Conservation (phyloP, 768 basidiomycete species). For the Russula olivacea region DNA sequence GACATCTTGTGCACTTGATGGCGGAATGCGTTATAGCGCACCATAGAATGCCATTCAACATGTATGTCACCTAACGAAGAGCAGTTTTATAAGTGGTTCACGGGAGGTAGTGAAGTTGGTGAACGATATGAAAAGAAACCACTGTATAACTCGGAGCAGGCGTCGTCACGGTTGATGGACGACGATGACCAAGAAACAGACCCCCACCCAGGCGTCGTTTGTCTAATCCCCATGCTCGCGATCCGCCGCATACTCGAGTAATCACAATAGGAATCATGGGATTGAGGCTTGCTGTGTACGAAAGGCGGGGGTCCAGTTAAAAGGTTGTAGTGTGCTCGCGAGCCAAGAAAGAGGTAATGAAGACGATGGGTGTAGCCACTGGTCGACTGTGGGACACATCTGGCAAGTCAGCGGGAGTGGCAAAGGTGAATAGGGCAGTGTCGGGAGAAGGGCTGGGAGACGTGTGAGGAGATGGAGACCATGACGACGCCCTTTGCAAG, state of each 20-base stretch:
- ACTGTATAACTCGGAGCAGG: conserved; percentile 20
- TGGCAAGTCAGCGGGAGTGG: no score
- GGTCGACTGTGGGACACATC: conserved; percentile 82
- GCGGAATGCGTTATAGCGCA: conserved; percentile 54
- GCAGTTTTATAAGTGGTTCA: conserved; percentile 51
- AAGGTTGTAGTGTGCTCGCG: conserved; percentile 59
- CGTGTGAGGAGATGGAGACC: no score
- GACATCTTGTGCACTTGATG: conserved; percentile 91
- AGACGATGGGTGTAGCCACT: conserved; percentile 87
- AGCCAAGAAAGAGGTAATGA: conserved; percentile 84
- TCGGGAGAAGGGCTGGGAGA: no score
- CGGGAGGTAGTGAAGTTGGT: conserved; percentile 59
- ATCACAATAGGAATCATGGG: conserved; percentile 49
- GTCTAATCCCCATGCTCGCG: conserved; percentile 27
- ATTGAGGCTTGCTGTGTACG: conserved; percentile 48
- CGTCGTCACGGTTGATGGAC: not conserved
- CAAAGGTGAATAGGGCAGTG: no score
- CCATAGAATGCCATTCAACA: conserved; percentile 32
- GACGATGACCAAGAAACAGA: conserved; percentile 2
- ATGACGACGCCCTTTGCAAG: no score
- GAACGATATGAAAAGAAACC: conserved; percentile 49
- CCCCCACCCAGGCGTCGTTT: conserved; percentile 9
- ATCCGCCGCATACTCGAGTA: conserved; percentile 27
- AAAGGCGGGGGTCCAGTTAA: conserved; percentile 75
- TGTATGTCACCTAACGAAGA: conserved; percentile 32